Base-by-base conservation (phyloP, 2,329 filamentous ascomycete genomes). In the Verticillium longisporum region DNA sequence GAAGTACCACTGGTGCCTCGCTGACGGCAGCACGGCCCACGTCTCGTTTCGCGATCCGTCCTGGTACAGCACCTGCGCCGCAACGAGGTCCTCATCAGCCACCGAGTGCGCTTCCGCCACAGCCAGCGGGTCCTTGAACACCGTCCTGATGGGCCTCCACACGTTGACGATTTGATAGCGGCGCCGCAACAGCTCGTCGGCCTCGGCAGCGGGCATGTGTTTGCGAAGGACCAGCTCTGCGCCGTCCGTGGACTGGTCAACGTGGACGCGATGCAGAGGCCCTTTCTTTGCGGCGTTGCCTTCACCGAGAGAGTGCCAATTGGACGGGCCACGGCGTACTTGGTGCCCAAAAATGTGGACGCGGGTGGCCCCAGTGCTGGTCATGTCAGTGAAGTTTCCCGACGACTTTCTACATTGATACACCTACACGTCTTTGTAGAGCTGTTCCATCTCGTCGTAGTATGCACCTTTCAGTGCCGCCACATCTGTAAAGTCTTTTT, bases 281-380 rank as follows among this genome's bases (percentile, higher is more conserved):
- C 62, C 84, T 79, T 71, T 91, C 82, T 56, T 77, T 70, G 73
- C n/a, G 80, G 78, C 63, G 71, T 78, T 82, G 86, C 86, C 1
- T 83, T 85, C 50, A 78, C 84, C 80, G 79, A 86, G 64, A 67
- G 88, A 89, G 68, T 84, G 83, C 85, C 87, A 90, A 55, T 71
- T 65, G 5, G 68, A 67, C 15, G 70, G 69, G 6, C 64, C 65
- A 36, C 67, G 70, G 14, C 71, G 70, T 56, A 70, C 67, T n/a
- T 66, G 70, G 61, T 71, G 67, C 60, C 72, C 70, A 56, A 72
- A 72, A 57, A 71, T 67, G 55, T 68, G 63, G 56, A 72, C 67
- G 14, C 65, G 65, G 10, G 58, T 61, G 32, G 70, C 70, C 9
- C 70, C 69, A 10, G 69, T 72, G n/a, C 70, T 72, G 55, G 36